Evolutionary conservation across 2,329 filamentous ascomycete species (phyloP).

Genomic region (Kalmusia sp.): DNA sequence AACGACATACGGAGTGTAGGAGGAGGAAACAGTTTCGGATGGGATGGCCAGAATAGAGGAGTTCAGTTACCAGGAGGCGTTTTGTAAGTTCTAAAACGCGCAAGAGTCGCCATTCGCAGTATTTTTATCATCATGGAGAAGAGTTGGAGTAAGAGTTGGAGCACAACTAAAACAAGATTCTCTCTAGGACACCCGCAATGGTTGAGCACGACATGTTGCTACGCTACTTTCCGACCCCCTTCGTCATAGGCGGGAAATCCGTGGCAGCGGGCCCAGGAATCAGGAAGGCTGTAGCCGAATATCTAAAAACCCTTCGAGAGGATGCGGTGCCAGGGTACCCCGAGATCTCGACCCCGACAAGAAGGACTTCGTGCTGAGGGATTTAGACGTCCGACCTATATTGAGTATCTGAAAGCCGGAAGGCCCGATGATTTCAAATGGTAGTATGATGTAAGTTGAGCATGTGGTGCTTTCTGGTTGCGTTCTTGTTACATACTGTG

Average conservation of each 20-base stretch:
- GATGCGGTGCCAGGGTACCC: too few species aligned
- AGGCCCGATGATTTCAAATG: too few species aligned
- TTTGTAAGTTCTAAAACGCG: constrained; percentile 25
- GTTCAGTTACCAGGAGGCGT: constrained; percentile 43
- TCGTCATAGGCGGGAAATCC: constrained; percentile 5
- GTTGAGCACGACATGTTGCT: background rate
- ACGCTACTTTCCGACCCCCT: background rate
- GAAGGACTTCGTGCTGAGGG: too few species aligned
- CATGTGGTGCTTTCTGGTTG: background rate
- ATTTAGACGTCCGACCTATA: too few species aligned
- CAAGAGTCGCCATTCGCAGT: constrained; percentile 2
- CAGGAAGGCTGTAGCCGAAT: too few species aligned
- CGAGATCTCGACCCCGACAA: too few species aligned
- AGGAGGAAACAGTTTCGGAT: constrained; percentile 18
- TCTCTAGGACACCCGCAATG: constrained; percentile 5
- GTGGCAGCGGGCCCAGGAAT: background rate
- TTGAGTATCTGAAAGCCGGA: too few species aligned
- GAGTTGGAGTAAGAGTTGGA: background rate
- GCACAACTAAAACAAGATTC: background rate
- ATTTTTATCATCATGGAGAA: constrained; percentile 4
- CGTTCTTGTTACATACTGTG: too few species aligned
- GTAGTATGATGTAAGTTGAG: background rate
- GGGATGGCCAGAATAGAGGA: constrained; percentile 27
- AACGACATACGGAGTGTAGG: constrained; percentile 36
- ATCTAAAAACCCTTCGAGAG: too few species aligned